phyloP scores from a whole-genome alignment of 805 yeast species.

The Yarrowia sp. region DNA sequence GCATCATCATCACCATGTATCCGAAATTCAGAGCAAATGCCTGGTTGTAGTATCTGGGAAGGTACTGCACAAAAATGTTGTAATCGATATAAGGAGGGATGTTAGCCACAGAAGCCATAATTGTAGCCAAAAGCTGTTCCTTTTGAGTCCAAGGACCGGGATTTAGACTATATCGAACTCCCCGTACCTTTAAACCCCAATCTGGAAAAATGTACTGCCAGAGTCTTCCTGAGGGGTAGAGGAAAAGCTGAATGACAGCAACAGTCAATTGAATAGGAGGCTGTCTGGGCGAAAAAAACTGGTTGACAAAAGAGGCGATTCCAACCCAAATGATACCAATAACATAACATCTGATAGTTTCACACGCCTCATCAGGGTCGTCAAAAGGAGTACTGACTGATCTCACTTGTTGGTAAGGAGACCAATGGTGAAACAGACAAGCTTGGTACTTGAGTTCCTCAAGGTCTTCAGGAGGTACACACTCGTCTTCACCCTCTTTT shows the following conservation, averaged over 20 bases:
- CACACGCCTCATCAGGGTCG: slow-evolving; percentile 48
- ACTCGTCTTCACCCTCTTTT: not conserved
- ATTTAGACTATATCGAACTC: slow-evolving; percentile 48
- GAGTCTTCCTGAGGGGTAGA: slow-evolving; percentile 53
- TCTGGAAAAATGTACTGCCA: slow-evolving; percentile 33
- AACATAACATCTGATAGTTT: slow-evolving; percentile 53
- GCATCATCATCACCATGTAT: slow-evolving; percentile 52
- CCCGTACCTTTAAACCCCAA: slow-evolving; percentile 43
- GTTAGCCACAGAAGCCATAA: slow-evolving; percentile 41
- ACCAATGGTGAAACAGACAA: slow-evolving; percentile 36
- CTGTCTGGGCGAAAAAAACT: slow-evolving; percentile 50
- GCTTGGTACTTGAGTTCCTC: slow-evolving; percentile 43
- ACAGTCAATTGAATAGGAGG: slow-evolving; percentile 51
- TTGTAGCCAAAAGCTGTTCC: slow-evolving; percentile 64
- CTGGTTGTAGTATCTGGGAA: slow-evolving; percentile 36
- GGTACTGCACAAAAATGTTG: slow-evolving; percentile 35
- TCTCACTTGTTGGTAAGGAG: slow-evolving; percentile 56
- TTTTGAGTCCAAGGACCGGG: slow-evolving; percentile 66
- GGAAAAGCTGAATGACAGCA: slow-evolving; percentile 53
- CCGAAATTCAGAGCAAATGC: slow-evolving; percentile 44
- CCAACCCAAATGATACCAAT: slow-evolving; percentile 53
- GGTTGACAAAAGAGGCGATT: slow-evolving; percentile 50
- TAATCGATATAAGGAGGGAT: slow-evolving; percentile 41
- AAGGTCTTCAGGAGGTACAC: not conserved
- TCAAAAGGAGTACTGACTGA: slow-evolving; percentile 49